These are phyloP conservation scores for Aspergillus novoparasiticus DNA, from an alignment of 2,329 filamentous ascomycete genomes.

Conservation along the genomic window DNA sequence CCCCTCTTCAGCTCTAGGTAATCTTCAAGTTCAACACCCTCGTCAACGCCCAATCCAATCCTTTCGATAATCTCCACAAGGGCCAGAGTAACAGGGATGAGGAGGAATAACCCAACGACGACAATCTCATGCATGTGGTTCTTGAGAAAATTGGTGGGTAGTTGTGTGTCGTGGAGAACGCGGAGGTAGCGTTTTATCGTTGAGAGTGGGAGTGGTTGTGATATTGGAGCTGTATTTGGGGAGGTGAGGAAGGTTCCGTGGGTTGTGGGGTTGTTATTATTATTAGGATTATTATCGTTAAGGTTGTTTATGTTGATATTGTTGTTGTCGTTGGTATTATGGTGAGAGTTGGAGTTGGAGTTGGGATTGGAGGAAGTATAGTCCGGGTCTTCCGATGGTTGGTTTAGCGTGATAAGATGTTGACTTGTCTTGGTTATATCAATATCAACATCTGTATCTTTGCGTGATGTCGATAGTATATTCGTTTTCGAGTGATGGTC, in stretches of 20 bases:
- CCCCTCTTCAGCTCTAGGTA: background rate
- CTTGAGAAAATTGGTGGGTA: background rate
- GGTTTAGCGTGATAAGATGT: too few species aligned
- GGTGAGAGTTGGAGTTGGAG: too few species aligned
- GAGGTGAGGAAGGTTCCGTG: background rate
- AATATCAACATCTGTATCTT: too few species aligned
- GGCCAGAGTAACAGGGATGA: constrained; percentile 13
- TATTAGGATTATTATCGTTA: background rate
- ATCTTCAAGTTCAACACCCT: background rate
- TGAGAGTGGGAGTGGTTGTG: background rate
- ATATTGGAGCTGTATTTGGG: background rate
- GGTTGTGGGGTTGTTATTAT: background rate
- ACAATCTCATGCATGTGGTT: constrained; percentile 12
- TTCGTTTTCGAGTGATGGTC: too few species aligned
- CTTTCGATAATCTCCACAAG: constrained; percentile 13
- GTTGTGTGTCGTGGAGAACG: constrained; percentile 6
- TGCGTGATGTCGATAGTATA: too few species aligned
- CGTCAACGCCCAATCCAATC: background rate
- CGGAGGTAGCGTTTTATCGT: constrained; percentile 1
- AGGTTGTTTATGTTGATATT: background rate
- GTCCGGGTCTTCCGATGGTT: too few species aligned
- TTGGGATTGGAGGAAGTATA: too few species aligned
- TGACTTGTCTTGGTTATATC: too few species aligned
- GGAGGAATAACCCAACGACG: constrained; percentile 8
- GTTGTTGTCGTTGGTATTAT: background rate